Evolutionary conservation across 2,329 filamentous ascomycete species (phyloP), one percentile per base, ranked within the genome.

Genomic region (Lecanicillium sp.): DNA sequence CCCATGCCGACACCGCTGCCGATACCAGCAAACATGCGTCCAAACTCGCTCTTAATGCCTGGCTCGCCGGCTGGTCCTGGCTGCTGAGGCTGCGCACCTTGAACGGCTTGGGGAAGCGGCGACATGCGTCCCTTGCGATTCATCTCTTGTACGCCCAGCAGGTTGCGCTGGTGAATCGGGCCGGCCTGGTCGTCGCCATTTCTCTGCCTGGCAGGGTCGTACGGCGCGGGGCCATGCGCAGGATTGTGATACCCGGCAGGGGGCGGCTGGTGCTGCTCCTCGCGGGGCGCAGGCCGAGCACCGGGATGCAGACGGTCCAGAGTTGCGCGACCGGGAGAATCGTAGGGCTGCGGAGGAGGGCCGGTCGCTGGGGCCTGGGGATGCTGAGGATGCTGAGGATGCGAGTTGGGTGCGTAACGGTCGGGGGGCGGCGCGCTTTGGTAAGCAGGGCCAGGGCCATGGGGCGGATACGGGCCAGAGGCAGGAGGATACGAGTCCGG

Each of bases 1-100:
- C 70, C 71, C 50, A 77, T 71, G 52, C 67, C 72, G 26, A 77
- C 73, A 52, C 73, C 78, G 55, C 72, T 78, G 51, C 73, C 90
- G 55, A 97, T 89, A n/a, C 91, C 91, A 15, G 88, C 89, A 67
- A 95, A 96, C 76, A 96, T 95, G 53, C 89, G 84, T 23, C 90
- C 90, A 62, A 96, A 90, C 63, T 96, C 91, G 62, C 84, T 94
- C 73, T 96, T 95, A 60, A 96, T 95, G 36, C 86, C 86, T 10
- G 89, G 86, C 63, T 95, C 90, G 14, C 84, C 86, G 12, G 83
- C 81, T 5, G 89, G 87, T 3, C 86, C 87, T 45, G 86, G 78
- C 32, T 86, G 79, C 57, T 90, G 86, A 14, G 84, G 81, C 63
- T 95, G 90, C 1, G 87, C 90, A 19, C 91, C 91, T 62, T 96